phyloP scores from a whole-genome alignment of 805 yeast genomes.

The Ascoidea asiatica region DNA sequence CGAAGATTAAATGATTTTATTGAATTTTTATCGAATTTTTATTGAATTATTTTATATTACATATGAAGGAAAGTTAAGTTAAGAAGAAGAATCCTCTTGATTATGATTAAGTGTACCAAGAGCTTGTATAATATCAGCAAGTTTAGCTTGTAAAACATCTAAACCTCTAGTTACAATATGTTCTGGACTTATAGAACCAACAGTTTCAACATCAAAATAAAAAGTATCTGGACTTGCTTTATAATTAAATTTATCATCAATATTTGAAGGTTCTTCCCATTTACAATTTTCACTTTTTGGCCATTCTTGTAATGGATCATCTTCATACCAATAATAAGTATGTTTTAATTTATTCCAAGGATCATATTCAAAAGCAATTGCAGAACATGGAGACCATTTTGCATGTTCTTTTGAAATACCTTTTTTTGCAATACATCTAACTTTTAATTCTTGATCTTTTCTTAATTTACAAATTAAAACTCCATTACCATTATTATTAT shows the following conservation, averaged over 20 bases:
- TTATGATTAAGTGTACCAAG: conserved; percentile 34
- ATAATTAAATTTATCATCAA: conserved; percentile 78
- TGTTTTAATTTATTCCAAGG: conserved; percentile 98
- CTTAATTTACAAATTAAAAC: conserved; percentile 84
- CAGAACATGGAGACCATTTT: conserved; percentile 95
- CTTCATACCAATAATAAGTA: conserved; percentile 95
- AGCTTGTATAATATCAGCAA: conserved; percentile 76
- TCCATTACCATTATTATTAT: no score
- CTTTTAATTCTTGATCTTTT: conserved; percentile 79
- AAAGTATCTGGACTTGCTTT: conserved; percentile 69
- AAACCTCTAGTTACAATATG: conserved; percentile 82
- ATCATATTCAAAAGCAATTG: conserved; percentile 92
- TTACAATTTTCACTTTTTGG: conserved; percentile 79
- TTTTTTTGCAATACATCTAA: conserved; percentile 92
- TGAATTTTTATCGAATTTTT: no score
- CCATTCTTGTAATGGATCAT: conserved; percentile 83
- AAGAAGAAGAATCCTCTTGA: no score
- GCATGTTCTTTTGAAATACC: conserved; percentile 98
- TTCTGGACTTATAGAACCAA: conserved; percentile 79
- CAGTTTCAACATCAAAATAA: conserved; percentile 84
- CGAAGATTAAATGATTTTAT: no score
- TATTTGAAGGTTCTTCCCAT: conserved; percentile 91
- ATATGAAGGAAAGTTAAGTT: no score
- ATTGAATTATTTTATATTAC: no score
- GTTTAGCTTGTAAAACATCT: conserved; percentile 73